Evolutionary conservation across 192 early-diverging fungal species (phyloP).

Genomic region (Coemansia sp.): DNA sequence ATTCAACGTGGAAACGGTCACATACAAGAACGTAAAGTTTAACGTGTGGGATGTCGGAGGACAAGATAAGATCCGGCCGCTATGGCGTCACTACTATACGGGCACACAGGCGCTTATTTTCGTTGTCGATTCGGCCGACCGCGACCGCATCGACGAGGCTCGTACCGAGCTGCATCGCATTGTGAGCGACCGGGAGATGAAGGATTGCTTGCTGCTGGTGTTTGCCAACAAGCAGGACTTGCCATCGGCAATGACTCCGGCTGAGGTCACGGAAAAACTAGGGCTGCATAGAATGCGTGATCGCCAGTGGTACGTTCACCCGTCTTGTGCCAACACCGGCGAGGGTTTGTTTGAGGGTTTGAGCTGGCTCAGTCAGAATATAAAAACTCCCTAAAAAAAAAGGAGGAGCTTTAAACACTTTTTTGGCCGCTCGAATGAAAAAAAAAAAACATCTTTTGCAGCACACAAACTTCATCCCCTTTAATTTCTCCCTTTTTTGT

Average conservation of each 20-base stretch:
- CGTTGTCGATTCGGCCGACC: conserved; percentile 85
- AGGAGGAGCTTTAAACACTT: too few relatives aligned
- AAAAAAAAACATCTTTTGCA: neutral
- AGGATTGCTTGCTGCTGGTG: conserved; percentile 74
- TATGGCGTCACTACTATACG: conserved; percentile 85
- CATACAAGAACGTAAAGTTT: conserved; percentile 83
- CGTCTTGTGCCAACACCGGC: conserved; percentile 78
- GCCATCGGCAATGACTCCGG: conserved; percentile 83
- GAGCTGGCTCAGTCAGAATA: conserved; percentile 83
- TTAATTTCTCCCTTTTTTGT: too few relatives aligned
- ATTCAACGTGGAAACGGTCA: conserved; percentile 85
- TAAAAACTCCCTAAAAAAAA: conserved; percentile 55
- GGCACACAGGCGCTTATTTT: conserved; percentile 84
- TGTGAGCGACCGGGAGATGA: conserved; percentile 81
- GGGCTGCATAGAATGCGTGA: conserved; percentile 84
- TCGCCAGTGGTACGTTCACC: conserved; percentile 90
- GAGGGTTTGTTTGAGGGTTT: conserved; percentile 83
- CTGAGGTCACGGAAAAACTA: conserved; percentile 90
- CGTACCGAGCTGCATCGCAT: conserved; percentile 79
- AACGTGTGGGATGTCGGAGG: conserved; percentile 87
- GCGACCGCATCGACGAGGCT: conserved; percentile 84
- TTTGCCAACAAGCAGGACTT: conserved; percentile 85
- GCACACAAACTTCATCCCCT: neutral
- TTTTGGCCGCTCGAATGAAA: neutral
- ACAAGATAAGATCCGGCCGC: conserved; percentile 85